Evolutionary conservation across 2,329 filamentous ascomycete species (phyloP).

Genomic region (Coniella vitis): DNA sequence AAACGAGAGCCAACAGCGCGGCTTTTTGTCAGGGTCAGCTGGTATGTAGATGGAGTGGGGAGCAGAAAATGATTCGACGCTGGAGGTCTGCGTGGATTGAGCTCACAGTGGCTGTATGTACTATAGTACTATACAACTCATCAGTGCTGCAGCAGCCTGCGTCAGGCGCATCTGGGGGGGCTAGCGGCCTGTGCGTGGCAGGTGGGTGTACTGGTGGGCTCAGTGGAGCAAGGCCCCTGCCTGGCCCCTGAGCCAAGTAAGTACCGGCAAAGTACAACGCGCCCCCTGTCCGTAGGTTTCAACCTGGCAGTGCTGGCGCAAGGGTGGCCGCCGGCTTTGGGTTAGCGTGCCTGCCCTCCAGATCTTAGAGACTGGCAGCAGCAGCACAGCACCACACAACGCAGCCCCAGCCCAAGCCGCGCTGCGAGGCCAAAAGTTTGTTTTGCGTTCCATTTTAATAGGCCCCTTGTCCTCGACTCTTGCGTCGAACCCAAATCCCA

Average conservation of each 20-base stretch:
- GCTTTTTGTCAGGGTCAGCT: neutral
- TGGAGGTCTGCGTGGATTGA: conserved; percentile 1
- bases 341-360: neutral
- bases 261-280: conserved; percentile 14
- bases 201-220: conserved; percentile 2
- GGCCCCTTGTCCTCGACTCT: conserved; percentile 17
- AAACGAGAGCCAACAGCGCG: no score
- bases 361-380: conserved; percentile 1
- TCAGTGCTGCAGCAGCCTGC: neutral
- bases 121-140: no score
- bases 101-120: no score
- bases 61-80: neutral
- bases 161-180: neutral
- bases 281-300: conserved; percentile 15
- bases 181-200: conserved; percentile 11
- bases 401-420: neutral
- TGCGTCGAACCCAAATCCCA: conserved; percentile 1
- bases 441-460: conserved; percentile 15
- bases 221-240: conserved; percentile 3
- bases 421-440: neutral
- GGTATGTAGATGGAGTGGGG: no score
- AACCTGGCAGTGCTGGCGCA: conserved; percentile 14
- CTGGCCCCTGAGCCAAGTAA: conserved; percentile 9
- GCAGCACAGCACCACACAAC: neutral
- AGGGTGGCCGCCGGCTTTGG: neutral